These are phyloP conservation scores for Pulveroboletus ravenelii DNA, from an alignment of 768 basidiomycete species.

Conservation along the genomic window DNA sequence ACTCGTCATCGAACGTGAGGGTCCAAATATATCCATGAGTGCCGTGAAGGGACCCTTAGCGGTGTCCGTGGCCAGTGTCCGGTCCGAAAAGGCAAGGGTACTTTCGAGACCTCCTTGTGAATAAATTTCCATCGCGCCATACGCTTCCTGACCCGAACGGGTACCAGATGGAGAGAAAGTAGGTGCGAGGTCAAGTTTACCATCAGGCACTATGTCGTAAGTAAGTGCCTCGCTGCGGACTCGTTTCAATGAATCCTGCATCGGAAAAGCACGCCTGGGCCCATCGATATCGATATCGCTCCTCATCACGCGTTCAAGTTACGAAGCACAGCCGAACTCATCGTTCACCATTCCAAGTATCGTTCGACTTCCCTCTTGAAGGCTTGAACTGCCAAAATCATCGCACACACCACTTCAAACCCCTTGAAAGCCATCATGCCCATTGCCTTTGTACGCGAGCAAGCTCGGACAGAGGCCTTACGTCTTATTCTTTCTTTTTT, in stretches of 20 bases:
- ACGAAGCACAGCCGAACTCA: background rate
- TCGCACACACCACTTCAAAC: slow-evolving; percentile 2
- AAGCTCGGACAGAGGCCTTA: background rate
- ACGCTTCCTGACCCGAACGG: slow-evolving; percentile 11
- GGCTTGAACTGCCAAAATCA: slow-evolving; percentile 9
- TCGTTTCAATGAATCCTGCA: slow-evolving; percentile 2
- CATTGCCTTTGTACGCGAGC: slow-evolving; percentile 19
- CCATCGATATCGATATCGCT: slow-evolving; percentile 9
- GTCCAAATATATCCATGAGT: slow-evolving; percentile 49
- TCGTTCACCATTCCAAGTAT: background rate
- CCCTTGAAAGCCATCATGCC: slow-evolving; percentile 10
- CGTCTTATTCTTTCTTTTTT: slow-evolving; percentile 6
- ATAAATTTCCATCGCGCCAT: slow-evolving; percentile 14
- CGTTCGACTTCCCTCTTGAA: background rate
- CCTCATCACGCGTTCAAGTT: background rate
- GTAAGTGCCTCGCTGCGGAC: slow-evolving; percentile 20
- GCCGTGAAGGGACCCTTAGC: slow-evolving; percentile 23
- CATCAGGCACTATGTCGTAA: slow-evolving; percentile 21
- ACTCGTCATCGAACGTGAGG: slow-evolving; percentile 38
- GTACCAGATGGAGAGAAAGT: slow-evolving; percentile 39
- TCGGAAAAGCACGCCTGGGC: slow-evolving; percentile 3
- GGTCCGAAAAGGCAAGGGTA: slow-evolving; percentile 5
- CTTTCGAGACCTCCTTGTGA: slow-evolving; percentile 13
- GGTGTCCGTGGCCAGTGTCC: background rate
- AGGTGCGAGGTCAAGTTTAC: slow-evolving; percentile 33